phyloP scores from a whole-genome alignment of 1,284 basidiomycete species.

The Ustilago hordei region DNA sequence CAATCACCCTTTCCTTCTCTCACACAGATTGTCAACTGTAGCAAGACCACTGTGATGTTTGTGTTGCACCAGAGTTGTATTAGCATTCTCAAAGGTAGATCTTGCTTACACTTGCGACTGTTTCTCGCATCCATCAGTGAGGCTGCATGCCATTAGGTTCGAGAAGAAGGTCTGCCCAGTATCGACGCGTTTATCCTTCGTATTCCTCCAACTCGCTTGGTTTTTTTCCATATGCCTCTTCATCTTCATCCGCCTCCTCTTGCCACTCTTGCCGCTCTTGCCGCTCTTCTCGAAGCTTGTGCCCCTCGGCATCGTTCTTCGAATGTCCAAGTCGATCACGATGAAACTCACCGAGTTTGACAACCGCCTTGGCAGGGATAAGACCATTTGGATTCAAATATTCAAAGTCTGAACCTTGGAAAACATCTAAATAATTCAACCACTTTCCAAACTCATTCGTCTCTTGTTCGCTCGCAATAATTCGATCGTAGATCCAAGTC shows the following conservation, averaged over 20 bases:
- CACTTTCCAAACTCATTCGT: constrained; percentile 74
- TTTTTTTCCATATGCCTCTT: constrained; percentile 73
- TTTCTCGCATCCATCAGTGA: no score
- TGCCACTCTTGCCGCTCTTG: constrained; percentile 57
- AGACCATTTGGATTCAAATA: constrained; percentile 70
- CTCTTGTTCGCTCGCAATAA: constrained; percentile 78
- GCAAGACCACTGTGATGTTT: no score
- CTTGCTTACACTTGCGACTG: no score
- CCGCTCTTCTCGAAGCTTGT: constrained; percentile 6
- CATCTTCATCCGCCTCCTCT: constrained; percentile 69
- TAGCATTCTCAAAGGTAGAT: no score
- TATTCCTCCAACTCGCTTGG: constrained; percentile 75
- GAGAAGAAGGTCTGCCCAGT: no score
- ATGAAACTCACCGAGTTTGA: constrained; percentile 73
- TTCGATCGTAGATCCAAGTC: constrained; percentile 65
- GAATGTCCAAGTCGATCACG: constrained; percentile 78
- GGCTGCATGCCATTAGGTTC: no score
- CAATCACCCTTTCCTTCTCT: no score
- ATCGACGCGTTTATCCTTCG: constrained; percentile 19
- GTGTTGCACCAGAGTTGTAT: no score
- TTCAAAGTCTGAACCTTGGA: constrained; percentile 64
- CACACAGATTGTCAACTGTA: no score
- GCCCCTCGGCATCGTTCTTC: constrained; percentile 70
- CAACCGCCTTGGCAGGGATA: constrained; percentile 67
- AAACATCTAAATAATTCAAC: constrained; percentile 68